A percentile compares a stretch with the other conserved stretches of the same genome.
Conservation (phyloP, 306 rosid species). For the Lithocarpus polystachyus region DNA sequence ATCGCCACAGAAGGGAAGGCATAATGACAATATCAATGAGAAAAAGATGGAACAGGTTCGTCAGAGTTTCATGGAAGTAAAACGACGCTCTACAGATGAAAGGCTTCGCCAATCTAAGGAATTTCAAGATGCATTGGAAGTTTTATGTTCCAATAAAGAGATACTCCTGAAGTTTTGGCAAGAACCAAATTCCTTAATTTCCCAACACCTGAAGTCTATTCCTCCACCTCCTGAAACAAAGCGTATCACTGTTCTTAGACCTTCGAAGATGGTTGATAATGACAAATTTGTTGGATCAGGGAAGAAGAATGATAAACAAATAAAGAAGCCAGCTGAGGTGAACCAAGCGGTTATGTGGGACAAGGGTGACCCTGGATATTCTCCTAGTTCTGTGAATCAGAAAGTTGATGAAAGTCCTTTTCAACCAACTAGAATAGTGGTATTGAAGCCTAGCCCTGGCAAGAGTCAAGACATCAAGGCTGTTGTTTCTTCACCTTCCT, state of each 20-base stretch:
- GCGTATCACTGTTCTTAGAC: slow-evolving; percentile 80
- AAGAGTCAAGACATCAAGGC: slow-evolving; percentile 50
- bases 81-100: slow-evolving; percentile 61
- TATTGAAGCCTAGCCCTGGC: slow-evolving; percentile 79
- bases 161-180: slow-evolving; percentile 63
- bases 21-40: slow-evolving; percentile 43
- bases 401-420: slow-evolving; percentile 57
- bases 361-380: slow-evolving; percentile 34
- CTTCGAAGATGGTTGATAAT: slow-evolving; percentile 64
- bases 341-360: slow-evolving; percentile 51
- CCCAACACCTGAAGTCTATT: slow-evolving; percentile 49
- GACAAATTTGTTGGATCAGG: slow-evolving; percentile 37
- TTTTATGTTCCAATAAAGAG: slow-evolving; percentile 78
- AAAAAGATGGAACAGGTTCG: slow-evolving; percentile 69
- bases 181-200: slow-evolving; percentile 48
- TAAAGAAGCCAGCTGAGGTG: slow-evolving; percentile 35
- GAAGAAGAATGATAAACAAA: slow-evolving; percentile 42
- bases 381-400: slow-evolving; percentile 34
- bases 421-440: slow-evolving; percentile 81
- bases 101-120: slow-evolving; percentile 63
- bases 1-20: slow-evolving; percentile 60
- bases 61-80: slow-evolving; percentile 72
- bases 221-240: slow-evolving; percentile 53
- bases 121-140: slow-evolving; percentile 76
- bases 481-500: slow-evolving; percentile 47